Percentiles rank a stretch among this genome's conserved stretches.
Conservation (phyloP, 768 basidiomycete species). For the Kwoniella sp. region DNA sequence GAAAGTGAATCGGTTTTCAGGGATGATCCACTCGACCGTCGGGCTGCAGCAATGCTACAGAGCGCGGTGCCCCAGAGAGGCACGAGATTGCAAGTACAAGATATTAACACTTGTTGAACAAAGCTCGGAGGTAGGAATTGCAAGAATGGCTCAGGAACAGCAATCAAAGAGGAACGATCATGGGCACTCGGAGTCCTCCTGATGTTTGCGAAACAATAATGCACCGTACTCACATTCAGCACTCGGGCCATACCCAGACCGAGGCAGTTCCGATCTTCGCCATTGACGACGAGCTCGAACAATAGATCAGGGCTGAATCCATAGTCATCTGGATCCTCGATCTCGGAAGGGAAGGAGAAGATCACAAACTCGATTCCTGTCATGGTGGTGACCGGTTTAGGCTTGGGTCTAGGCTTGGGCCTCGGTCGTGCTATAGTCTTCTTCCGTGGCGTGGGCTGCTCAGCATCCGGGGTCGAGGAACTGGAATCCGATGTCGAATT, state of each 20-base stretch:
- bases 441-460: neutral
- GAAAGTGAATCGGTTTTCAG: neutral
- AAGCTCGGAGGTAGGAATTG: too few species aligned
- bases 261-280: neutral
- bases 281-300: neutral
- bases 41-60: conserved; percentile 10
- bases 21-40: conserved; percentile 8
- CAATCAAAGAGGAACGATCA: too few species aligned
- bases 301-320: conserved; percentile 9
- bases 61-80: neutral
- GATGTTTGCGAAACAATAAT: neutral
- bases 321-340: neutral
- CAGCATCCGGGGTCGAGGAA: neutral
- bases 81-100: neutral
- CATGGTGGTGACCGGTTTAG: neutral
- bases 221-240: conserved; percentile 10
- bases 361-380: conserved; percentile 13
- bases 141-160: too few species aligned
- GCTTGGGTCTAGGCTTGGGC: neutral
- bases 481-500: too few species aligned
- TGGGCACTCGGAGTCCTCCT: too few species aligned
- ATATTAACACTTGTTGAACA: too few species aligned
- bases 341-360: conserved; percentile 6
- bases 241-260: conserved; percentile 14
- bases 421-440: neutral